A percentile compares a stretch with the other conserved stretches of the same genome.
These are phyloP conservation scores for Achaetomiella virescens DNA, from an alignment of 495 filamentous ascomycete genomes.

Conservation along the genomic window DNA sequence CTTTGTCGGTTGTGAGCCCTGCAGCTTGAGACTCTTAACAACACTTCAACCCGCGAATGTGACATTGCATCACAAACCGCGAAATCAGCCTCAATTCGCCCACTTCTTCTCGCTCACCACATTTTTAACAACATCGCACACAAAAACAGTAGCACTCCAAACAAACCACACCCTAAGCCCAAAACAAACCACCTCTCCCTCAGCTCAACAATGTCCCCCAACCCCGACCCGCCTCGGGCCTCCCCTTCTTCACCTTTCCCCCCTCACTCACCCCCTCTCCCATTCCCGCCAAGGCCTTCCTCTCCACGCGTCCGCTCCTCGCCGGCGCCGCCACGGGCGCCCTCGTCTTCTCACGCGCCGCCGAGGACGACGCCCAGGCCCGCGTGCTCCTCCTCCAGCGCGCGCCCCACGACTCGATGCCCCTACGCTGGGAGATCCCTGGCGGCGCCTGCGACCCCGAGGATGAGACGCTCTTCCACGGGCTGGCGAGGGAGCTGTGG, in stretches of 20 bases:
- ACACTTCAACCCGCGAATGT: no score
- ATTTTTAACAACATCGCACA: no score
- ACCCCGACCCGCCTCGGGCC: slow-evolving; percentile 13
- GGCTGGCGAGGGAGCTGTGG: slow-evolving; percentile 46
- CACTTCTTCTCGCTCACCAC: no score
- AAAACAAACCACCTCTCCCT: no score
- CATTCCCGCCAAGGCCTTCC: slow-evolving; percentile 19
- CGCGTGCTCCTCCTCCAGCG: slow-evolving; percentile 47
- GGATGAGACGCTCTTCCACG: slow-evolving; percentile 46
- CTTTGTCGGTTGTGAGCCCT: no score
- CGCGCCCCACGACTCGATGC: slow-evolving; percentile 44
- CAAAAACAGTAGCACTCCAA: not conserved
- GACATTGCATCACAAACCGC: no score
- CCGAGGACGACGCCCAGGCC: slow-evolving; percentile 1
- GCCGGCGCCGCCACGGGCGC: slow-evolving; percentile 29
- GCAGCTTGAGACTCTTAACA: no score
- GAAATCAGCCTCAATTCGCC: no score
- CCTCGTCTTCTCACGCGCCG: slow-evolving; percentile 31
- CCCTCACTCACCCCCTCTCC: slow-evolving; percentile 21
- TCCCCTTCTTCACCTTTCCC: slow-evolving; percentile 23
- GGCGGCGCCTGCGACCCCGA: slow-evolving; percentile 47
- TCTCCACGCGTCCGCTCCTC: slow-evolving; percentile 20
- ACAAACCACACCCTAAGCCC: not conserved
- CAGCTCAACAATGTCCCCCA: slow-evolving; percentile 5
- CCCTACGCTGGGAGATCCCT: slow-evolving; percentile 49